phyloP scores from a whole-genome alignment of 176 grass and related monocot species.

The Avena atlantica region DNA sequence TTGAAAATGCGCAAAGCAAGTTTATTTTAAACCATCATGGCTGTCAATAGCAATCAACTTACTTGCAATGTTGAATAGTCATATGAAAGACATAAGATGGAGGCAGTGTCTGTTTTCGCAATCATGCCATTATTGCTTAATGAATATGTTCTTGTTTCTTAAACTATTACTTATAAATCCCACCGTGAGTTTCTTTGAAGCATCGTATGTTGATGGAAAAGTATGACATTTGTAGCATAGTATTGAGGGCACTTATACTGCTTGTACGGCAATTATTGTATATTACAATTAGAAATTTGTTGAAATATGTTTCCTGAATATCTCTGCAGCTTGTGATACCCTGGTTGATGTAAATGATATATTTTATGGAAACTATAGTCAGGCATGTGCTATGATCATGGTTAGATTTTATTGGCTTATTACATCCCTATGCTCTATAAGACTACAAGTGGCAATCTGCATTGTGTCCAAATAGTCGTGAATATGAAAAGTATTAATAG shows the following conservation, averaged over 20 bases:
- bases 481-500: background rate
- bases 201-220: background rate
- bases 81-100: constrained; percentile 15
- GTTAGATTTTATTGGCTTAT: constrained; percentile 3
- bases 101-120: background rate
- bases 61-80: background rate
- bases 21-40: constrained; percentile 3
- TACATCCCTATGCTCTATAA: background rate
- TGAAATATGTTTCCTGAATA: constrained; percentile 10
- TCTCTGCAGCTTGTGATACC: constrained; percentile 11
- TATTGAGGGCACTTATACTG: background rate
- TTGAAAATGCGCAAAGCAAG: constrained; percentile 15
- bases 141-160: background rate
- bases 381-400: background rate
- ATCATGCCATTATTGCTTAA: background rate
- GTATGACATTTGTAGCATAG: background rate
- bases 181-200: constrained; percentile 4
- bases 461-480: constrained; percentile 26
- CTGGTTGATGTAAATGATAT: constrained; percentile 23
- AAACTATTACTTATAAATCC: background rate
- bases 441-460: background rate
- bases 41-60: background rate
- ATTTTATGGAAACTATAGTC: constrained; percentile 6
- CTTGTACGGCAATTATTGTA: background rate
- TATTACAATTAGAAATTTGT: background rate